Conservation (phyloP, 257 asterid genomes). For the Leonotis leonurus region DNA sequence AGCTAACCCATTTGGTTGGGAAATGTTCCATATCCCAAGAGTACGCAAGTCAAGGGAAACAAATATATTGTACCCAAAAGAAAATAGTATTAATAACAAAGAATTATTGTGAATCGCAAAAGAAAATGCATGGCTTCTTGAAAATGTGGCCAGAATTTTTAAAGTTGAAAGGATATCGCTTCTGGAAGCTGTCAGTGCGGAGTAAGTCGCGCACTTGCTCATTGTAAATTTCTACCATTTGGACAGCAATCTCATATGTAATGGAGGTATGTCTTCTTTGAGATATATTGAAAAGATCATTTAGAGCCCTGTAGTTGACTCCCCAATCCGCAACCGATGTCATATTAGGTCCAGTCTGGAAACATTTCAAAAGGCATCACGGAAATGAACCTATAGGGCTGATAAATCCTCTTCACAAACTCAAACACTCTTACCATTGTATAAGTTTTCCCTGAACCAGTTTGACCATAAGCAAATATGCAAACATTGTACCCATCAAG, state of each 20-base stretch:
- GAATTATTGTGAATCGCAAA: background rate
- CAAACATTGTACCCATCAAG: constrained; percentile 94
- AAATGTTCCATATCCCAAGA: constrained; percentile 85
- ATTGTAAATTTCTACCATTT: constrained; percentile 94
- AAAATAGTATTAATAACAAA: background rate
- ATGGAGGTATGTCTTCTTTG: constrained; percentile 63
- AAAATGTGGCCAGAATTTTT: background rate
- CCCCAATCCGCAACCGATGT: constrained; percentile 89
- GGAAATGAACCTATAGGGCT: constrained; percentile 7
- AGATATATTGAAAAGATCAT: constrained; percentile 84
- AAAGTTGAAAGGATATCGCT: constrained; percentile 76
- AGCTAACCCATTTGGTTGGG: constrained; percentile 94
- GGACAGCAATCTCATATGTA: constrained; percentile 74
- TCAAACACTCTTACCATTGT: constrained; percentile 61
- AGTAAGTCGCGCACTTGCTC: constrained; percentile 97
- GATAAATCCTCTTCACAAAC: background rate
- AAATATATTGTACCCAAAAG: background rate
- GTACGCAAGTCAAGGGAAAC: constrained; percentile 81
- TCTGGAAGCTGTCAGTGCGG: constrained; percentile 43
- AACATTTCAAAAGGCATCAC: constrained; percentile 14
- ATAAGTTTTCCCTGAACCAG: constrained; percentile 95
- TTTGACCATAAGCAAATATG: constrained; percentile 97
- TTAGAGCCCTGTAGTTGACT: constrained; percentile 87
- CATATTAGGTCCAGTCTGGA: constrained; percentile 74
- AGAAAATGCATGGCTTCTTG: constrained; percentile 5